Percentiles rank a stretch among this genome's conserved stretches.
phyloP scores from a whole-genome alignment of 2,329 filamentous ascomycete species.

The Epichloe brachyelytri region DNA sequence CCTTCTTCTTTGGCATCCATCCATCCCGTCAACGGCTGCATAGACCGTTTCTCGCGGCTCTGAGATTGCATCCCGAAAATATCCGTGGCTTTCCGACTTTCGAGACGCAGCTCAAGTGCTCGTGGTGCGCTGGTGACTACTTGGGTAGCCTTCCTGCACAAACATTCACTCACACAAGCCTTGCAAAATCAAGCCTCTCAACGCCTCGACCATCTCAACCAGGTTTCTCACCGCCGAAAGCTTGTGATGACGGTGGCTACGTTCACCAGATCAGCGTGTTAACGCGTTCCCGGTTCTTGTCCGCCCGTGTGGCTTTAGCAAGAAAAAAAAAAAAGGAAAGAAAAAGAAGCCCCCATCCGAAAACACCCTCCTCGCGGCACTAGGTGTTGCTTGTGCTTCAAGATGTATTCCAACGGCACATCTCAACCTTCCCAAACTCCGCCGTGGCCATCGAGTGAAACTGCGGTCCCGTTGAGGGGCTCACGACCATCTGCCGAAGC shows the following conservation, averaged over 20 bases:
- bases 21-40: neutral
- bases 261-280: slow-evolving; percentile 1
- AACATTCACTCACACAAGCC: neutral
- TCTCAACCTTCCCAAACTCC: slow-evolving; percentile 1
- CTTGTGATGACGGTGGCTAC: slow-evolving; percentile 4
- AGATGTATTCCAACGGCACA: slow-evolving; percentile 9
- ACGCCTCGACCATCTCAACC: neutral
- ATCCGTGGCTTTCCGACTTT: neutral
- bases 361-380: neutral
- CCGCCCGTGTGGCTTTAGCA: neutral
- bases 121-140: neutral
- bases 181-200: neutral
- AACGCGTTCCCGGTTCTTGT: neutral
- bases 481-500: slow-evolving; percentile 3
- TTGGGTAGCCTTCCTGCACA: neutral
- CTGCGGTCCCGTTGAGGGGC: slow-evolving; percentile 3
- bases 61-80: neutral
- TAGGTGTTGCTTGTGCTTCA: neutral
- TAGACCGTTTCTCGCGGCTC: neutral
- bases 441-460: slow-evolving; percentile 6
- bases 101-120: neutral
- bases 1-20: neutral
- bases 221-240: slow-evolving; percentile 1
- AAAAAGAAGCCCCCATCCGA: neutral
- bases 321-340: neutral